phyloP scores from a whole-genome alignment of 1,139 yeast species.

The Entelexis sorbosivorans region DNA sequence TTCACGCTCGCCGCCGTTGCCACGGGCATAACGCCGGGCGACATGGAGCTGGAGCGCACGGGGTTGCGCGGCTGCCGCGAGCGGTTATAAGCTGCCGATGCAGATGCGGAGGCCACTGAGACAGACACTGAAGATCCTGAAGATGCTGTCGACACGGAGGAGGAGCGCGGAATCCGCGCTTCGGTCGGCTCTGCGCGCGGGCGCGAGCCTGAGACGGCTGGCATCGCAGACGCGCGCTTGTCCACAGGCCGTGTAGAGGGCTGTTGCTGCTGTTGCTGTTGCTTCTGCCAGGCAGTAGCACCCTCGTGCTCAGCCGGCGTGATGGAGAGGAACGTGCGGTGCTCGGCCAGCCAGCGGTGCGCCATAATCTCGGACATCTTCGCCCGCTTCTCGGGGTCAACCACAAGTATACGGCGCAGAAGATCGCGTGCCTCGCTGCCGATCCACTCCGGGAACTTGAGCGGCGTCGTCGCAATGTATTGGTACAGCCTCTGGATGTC shows the following conservation, averaged over 20 bases:
- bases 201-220: constrained; percentile 1
- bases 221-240: constrained; percentile 1
- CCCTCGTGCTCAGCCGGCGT: constrained; percentile 84
- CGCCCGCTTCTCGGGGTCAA: constrained; percentile 75
- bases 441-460: constrained; percentile 91
- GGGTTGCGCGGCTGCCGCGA: constrained; percentile 2
- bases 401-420: constrained; percentile 68
- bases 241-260: background rate
- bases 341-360: constrained; percentile 81
- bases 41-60: constrained; percentile 10
- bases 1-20: background rate
- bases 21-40: constrained; percentile 5
- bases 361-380: constrained; percentile 56
- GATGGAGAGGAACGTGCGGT: constrained; percentile 68
- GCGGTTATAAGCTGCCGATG: constrained; percentile 15
- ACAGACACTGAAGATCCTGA: constrained; percentile 5
- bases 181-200: background rate
- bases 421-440: constrained; percentile 87
- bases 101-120: constrained; percentile 2
- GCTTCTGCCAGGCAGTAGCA: constrained; percentile 16
- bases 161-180: background rate
- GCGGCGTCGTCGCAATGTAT: constrained; percentile 80
- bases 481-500: constrained; percentile 84
- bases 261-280: background rate
- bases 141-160: constrained; percentile 1